A percentile compares a stretch with the other conserved stretches of the same genome.
phyloP scores from a whole-genome alignment of 129 eudicot species.

The Glebionis coronaria region DNA sequence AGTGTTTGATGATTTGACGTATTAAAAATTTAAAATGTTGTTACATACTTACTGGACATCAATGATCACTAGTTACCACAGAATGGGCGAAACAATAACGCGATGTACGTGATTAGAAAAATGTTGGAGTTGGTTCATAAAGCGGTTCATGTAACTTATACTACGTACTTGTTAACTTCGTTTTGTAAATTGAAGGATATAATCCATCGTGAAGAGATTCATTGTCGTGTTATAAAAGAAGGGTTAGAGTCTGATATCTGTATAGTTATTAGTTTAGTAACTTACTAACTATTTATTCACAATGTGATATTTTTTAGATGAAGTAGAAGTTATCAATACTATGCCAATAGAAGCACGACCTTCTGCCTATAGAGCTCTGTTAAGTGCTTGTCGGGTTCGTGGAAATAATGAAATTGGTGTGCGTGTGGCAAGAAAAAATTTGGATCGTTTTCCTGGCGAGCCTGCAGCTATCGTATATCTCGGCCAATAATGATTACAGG shows the following conservation, averaged over 20 bases:
- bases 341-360: slow-evolving; percentile 56
- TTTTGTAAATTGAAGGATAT: slow-evolving; percentile 31
- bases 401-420: slow-evolving; percentile 55
- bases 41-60: slow-evolving; percentile 62
- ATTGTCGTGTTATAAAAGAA: slow-evolving; percentile 40
- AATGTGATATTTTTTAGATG: slow-evolving; percentile 41
- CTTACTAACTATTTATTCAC: slow-evolving; percentile 49
- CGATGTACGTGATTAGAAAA: slow-evolving; percentile 45
- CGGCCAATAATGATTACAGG: slow-evolving; percentile 51
- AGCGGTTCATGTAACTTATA: slow-evolving; percentile 40
- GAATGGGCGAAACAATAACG: slow-evolving; percentile 29
- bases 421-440: slow-evolving; percentile 37
- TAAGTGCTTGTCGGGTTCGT: no score
- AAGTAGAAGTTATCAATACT: slow-evolving; percentile 48
- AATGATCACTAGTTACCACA: slow-evolving; percentile 49
- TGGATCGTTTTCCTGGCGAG: slow-evolving; percentile 52
- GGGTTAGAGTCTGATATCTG: slow-evolving; percentile 43
- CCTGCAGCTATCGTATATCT: slow-evolving; percentile 45
- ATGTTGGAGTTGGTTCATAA: slow-evolving; percentile 42
- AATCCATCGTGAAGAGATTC: slow-evolving; percentile 43
- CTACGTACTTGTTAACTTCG: slow-evolving; percentile 56
- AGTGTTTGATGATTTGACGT: slow-evolving; percentile 40
- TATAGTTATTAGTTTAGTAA: slow-evolving; percentile 41
- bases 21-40: slow-evolving; percentile 45
- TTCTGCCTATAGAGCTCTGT: slow-evolving; percentile 47